A percentile compares a stretch with the other conserved stretches of the same genome.
Conservation (phyloP, 2,329 filamentous ascomycete species). For the Talaromyces marneffei region DNA sequence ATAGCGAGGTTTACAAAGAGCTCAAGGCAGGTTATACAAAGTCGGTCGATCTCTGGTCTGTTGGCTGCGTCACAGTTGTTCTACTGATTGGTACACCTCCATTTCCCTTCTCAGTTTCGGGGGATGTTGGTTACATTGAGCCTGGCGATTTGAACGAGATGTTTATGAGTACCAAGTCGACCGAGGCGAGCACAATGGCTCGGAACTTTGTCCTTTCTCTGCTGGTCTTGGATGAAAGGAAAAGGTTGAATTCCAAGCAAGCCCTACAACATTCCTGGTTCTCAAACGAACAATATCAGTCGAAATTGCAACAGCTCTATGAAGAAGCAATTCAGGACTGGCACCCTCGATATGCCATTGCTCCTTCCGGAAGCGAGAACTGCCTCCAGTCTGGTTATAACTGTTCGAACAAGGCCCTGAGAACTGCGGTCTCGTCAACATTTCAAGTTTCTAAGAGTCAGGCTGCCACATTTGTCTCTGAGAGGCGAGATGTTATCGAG, state of each 20-base stretch:
- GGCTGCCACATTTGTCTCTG: background rate
- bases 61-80: slow-evolving; percentile 51
- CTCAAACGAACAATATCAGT: slow-evolving; percentile 43
- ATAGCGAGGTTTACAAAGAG: slow-evolving; percentile 24
- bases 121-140: slow-evolving; percentile 17
- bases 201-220: slow-evolving; percentile 51
- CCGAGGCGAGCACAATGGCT: slow-evolving; percentile 36
- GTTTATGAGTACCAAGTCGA: slow-evolving; percentile 41
- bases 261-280: slow-evolving; percentile 55
- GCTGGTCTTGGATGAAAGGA: slow-evolving; percentile 45
- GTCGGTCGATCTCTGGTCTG: slow-evolving; percentile 57
- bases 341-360: slow-evolving; percentile 35
- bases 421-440: background rate
- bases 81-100: slow-evolving; percentile 48
- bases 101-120: slow-evolving; percentile 35
- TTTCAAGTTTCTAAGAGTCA: background rate
- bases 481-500: background rate
- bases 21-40: slow-evolving; percentile 45
- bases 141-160: slow-evolving; percentile 43
- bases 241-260: slow-evolving; percentile 49
- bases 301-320: slow-evolving; percentile 44
- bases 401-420: background rate
- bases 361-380: background rate
- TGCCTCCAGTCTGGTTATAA: background rate
- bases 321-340: slow-evolving; percentile 45